Conservation (phyloP, 768 basidiomycete genomes). For the Basidioascus undulatus region DNA sequence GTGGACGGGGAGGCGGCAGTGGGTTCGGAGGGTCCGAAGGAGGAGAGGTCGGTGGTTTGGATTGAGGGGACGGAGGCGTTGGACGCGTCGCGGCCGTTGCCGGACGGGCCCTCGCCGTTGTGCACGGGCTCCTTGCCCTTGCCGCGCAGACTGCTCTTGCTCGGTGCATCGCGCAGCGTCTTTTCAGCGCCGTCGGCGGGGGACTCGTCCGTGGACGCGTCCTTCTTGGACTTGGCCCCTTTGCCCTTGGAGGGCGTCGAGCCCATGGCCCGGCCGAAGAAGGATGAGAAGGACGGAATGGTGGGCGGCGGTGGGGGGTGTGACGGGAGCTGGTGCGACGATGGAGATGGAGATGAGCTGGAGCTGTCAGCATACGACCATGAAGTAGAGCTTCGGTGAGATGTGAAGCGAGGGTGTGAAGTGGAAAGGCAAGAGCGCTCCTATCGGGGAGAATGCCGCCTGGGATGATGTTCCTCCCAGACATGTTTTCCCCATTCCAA, state of each 20-base stretch:
- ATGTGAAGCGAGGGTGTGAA: too few relatives aligned
- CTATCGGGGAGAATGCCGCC: too few relatives aligned
- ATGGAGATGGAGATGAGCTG: too few relatives aligned
- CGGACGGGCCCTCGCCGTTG: not conserved
- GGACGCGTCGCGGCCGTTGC: too few relatives aligned
- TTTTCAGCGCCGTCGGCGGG: not conserved
- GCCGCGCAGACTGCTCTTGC: not conserved
- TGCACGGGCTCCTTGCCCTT: not conserved
- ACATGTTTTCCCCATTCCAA: too few relatives aligned
- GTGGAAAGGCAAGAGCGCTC: too few relatives aligned
- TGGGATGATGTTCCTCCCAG: too few relatives aligned
- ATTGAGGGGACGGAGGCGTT: not conserved
- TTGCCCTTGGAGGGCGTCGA: slow-evolving; percentile 6
- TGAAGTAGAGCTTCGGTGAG: too few relatives aligned
- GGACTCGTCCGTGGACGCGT: not conserved
- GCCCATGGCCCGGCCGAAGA: slow-evolving; percentile 1
- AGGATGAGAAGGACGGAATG: not conserved
- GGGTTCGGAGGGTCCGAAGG: not conserved
- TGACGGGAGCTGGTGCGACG: too few relatives aligned
- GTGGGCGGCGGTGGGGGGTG: too few relatives aligned
- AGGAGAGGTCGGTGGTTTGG: not conserved
- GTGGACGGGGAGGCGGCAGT: not conserved
- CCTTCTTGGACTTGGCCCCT: slow-evolving; percentile 2
- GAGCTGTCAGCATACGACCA: too few relatives aligned
- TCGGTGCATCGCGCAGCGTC: not conserved